Conservation (phyloP, 345 rosid genomes). For the Ceriops tagal region DNA sequence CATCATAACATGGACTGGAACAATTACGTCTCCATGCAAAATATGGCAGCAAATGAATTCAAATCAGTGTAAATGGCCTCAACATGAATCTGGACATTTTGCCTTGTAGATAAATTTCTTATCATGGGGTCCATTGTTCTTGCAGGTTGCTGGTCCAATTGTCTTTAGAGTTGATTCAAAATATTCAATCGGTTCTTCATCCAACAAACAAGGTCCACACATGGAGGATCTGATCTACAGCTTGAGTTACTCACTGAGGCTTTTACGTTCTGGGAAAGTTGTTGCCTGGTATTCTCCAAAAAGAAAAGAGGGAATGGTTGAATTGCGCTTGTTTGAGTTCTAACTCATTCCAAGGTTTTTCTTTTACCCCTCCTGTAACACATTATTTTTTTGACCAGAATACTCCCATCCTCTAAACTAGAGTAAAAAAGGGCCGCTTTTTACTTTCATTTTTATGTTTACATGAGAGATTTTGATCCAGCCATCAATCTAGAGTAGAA, state of each 20-base stretch:
- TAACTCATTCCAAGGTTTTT: conserved; percentile 9
- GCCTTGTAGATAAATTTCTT: not conserved
- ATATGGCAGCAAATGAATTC: too few relatives aligned
- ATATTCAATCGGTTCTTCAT: conserved; percentile 41
- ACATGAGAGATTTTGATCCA: too few relatives aligned
- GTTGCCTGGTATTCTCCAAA: conserved; percentile 93
- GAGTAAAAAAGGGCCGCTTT: not conserved
- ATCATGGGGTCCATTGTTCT: conserved; percentile 2
- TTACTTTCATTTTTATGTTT: not conserved
- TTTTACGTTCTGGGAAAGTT: conserved; percentile 62
- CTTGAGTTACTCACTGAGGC: conserved; percentile 67
- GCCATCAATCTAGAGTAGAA: too few relatives aligned
- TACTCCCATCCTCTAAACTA: not conserved
- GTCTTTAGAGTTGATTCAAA: conserved; percentile 60
- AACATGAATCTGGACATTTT: too few relatives aligned
- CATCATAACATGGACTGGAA: too few relatives aligned
- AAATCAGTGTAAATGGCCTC: too few relatives aligned
- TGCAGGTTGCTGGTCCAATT: conserved; percentile 74
- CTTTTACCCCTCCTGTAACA: not conserved
- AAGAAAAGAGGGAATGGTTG: conserved; percentile 84
- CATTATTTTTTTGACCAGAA: not conserved
- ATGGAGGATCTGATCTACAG: conserved; percentile 65
- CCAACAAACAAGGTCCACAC: conserved; percentile 32
- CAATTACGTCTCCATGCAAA: too few relatives aligned
- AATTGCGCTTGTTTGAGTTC: conserved; percentile 70